Conservation (phyloP, 768 basidiomycete species). For the Candolleomyces efflorescens region DNA sequence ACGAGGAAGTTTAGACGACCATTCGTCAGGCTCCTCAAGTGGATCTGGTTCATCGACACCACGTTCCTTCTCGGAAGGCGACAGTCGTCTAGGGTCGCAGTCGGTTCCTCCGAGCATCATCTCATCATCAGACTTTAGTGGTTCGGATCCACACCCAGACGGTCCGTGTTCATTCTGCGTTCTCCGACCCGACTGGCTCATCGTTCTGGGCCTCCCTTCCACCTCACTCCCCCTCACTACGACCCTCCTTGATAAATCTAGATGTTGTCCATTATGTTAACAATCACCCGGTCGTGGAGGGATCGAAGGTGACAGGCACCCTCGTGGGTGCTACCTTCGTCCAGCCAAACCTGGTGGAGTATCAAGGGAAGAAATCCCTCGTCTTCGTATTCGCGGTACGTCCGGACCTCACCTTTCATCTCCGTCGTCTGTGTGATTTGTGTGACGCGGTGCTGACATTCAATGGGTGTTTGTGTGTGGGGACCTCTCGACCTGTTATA, state of each 20-base stretch:
- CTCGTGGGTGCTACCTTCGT: constrained; percentile 62
- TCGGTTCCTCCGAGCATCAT: constrained; percentile 1
- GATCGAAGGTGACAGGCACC: constrained; percentile 45
- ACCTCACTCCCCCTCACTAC: not conserved
- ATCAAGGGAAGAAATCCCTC: constrained; percentile 50
- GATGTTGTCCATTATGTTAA: constrained; percentile 5
- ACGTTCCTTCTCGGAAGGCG: not conserved
- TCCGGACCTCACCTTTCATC: constrained; percentile 12
- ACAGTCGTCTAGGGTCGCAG: not conserved
- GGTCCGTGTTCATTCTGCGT: not conserved
- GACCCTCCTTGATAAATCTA: not conserved
- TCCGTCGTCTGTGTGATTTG: not conserved
- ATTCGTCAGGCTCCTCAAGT: not conserved
- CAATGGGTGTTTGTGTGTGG: not conserved
- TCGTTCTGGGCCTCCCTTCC: not conserved
- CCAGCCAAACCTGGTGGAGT: constrained; percentile 50
- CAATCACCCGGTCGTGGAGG: constrained; percentile 34
- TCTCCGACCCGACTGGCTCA: not conserved
- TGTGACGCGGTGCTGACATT: not conserved
- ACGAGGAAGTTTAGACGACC: not conserved
- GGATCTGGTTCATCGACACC: not conserved
- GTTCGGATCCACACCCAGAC: not conserved
- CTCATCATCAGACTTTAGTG: not conserved
- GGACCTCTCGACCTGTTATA: constrained; percentile 17
- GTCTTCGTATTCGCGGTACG: constrained; percentile 65